Evolutionary conservation across 2,329 filamentous ascomycete species (phyloP).

Genomic region (Ophiostoma novo-ulmi): DNA sequence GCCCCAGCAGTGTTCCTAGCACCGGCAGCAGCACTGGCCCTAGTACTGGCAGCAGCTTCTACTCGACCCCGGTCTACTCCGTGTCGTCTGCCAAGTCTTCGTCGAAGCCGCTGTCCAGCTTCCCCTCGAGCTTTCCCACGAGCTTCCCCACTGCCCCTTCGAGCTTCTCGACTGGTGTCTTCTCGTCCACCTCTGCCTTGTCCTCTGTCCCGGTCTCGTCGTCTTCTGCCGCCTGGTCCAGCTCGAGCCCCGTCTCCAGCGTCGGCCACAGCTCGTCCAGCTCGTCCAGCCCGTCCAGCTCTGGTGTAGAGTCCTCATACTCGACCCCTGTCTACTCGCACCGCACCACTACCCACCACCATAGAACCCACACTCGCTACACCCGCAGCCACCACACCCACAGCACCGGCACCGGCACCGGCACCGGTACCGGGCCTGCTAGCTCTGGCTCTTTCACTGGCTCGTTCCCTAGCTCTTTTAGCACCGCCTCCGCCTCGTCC

Average conservation of each 20-base stretch:
- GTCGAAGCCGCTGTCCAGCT: background rate
- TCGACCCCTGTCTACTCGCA: conserved; percentile 9
- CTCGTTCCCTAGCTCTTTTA: conserved; percentile 8
- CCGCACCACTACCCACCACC: conserved; percentile 5
- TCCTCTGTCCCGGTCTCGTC: background rate
- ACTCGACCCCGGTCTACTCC: conserved; percentile 19
- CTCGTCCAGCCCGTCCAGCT: background rate
- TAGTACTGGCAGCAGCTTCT: conserved; percentile 10
- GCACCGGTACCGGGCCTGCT: background rate
- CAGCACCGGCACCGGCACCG: background rate
- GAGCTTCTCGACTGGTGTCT: conserved; percentile 10
- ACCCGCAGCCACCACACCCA: background rate
- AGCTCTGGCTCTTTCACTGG: background rate
- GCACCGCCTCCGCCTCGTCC: background rate
- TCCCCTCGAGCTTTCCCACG: background rate
- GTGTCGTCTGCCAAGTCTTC: conserved; percentile 9
- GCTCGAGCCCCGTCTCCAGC: conserved; percentile 6
- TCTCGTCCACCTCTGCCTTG: background rate
- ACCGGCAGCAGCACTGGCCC: conserved; percentile 5
- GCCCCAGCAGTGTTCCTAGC: conserved; percentile 6
- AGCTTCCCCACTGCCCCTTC: background rate
- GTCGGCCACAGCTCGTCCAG: background rate
- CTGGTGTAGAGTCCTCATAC: background rate
- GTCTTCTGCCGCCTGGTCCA: background rate
- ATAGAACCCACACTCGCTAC: background rate